phyloP scores from a whole-genome alignment of 148 eudicot species.

The Amaranthus hypochondriacus region DNA sequence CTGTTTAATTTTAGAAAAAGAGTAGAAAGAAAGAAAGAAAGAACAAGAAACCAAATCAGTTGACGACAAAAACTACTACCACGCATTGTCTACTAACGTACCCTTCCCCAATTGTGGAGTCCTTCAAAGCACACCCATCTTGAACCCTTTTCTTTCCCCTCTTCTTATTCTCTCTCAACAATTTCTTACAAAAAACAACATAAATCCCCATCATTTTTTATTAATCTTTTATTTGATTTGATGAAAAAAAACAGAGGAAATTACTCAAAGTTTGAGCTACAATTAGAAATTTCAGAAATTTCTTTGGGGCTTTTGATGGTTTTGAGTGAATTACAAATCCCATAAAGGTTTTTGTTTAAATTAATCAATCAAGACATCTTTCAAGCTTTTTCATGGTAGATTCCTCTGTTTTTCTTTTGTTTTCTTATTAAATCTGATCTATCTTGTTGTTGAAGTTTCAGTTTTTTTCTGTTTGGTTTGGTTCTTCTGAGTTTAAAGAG shows the following conservation, averaged over 20 bases:
- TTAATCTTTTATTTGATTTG: neutral
- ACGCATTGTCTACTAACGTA: constrained; percentile 45
- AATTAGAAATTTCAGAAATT: constrained; percentile 13
- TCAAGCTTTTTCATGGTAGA: constrained; percentile 16
- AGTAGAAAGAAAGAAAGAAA: constrained; percentile 13
- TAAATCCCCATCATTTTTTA: neutral
- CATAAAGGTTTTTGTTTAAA: constrained; percentile 32
- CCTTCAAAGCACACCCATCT: constrained; percentile 26
- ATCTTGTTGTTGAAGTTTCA: constrained; percentile 10
- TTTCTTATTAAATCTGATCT: constrained; percentile 5
- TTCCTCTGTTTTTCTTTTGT: constrained; percentile 23
- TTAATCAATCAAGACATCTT: neutral
- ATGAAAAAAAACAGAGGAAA: constrained; percentile 6
- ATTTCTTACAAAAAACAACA: neutral
- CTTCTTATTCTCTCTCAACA: neutral
- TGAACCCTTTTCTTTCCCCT: neutral
- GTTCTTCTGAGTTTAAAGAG: neutral
- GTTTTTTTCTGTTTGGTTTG: neutral
- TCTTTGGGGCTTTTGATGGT: constrained; percentile 36
- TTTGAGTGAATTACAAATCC: constrained; percentile 48
- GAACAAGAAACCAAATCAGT: constrained; percentile 36
- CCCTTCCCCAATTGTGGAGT: constrained; percentile 24
- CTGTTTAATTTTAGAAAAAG: constrained; percentile 16
- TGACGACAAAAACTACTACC: constrained; percentile 60
- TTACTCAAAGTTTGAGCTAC: neutral